Conservation (phyloP, 345 rosid genomes). For the Populus ilicifolia region DNA sequence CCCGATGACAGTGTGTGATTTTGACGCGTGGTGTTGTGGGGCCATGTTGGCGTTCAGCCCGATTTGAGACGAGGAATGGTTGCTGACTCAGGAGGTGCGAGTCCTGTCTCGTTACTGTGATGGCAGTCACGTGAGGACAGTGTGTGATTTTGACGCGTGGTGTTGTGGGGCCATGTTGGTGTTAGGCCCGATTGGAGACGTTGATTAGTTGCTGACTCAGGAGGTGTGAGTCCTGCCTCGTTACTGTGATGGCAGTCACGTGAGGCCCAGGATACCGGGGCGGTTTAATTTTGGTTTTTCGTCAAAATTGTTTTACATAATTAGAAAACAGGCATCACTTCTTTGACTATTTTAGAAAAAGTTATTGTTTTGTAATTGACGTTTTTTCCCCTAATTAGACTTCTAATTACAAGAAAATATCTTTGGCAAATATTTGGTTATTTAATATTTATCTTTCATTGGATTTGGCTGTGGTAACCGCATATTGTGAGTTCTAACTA, state of each 20-base stretch:
- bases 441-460: neutral
- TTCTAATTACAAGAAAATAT: neutral
- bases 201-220: constrained; percentile 9
- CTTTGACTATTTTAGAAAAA: constrained; percentile 24
- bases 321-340: neutral
- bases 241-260: constrained; percentile 41
- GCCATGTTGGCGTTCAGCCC: neutral
- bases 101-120: neutral
- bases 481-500: neutral
- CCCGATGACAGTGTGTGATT: constrained; percentile 20
- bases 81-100: constrained; percentile 15
- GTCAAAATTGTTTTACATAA: constrained; percentile 18
- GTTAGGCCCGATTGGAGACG: neutral
- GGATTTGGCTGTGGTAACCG: neutral
- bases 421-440: neutral
- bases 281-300: constrained; percentile 19
- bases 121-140: constrained; percentile 66
- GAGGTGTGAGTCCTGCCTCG: constrained; percentile 4
- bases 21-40: constrained; percentile 34
- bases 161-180: neutral
- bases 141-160: constrained; percentile 47
- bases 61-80: neutral
- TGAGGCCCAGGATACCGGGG: constrained; percentile 84
- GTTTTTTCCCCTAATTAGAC: neutral
- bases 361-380: neutral